Conservation (phyloP, 2,329 filamentous ascomycete genomes). For the Macroventuria anomochaeta region DNA sequence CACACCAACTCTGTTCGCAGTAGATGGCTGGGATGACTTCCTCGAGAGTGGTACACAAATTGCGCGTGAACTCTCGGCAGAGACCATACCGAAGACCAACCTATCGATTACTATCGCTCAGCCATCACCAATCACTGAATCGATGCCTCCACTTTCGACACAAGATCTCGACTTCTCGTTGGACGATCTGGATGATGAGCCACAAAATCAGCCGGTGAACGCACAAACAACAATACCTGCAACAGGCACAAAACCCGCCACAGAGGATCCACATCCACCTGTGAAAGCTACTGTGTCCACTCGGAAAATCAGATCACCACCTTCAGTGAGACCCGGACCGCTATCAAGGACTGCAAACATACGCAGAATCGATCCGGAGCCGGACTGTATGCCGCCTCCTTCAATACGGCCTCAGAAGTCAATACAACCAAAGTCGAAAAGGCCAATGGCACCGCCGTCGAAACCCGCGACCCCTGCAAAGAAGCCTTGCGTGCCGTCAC, state of each 20-base stretch:
- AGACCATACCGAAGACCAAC: neutral
- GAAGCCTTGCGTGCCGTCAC: neutral
- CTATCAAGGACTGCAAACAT: conserved; percentile 11
- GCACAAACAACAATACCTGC: neutral
- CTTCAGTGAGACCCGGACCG: conserved; percentile 9
- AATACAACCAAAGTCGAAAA: neutral
- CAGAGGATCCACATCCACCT: neutral
- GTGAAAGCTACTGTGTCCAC: neutral
- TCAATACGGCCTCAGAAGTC: neutral
- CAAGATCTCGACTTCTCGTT: conserved; percentile 51
- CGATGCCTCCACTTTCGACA: conserved; percentile 44
- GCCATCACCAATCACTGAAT: neutral
- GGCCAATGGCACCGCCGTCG: conserved; percentile 4
- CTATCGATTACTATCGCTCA: neutral
- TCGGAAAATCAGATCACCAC: neutral
- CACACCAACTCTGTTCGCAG: neutral
- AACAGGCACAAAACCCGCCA: neutral
- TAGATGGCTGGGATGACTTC: conserved; percentile 49
- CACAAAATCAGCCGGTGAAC: neutral
- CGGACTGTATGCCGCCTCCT: neutral
- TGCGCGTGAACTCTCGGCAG: conserved; percentile 50
- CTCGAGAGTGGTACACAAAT: conserved; percentile 56
- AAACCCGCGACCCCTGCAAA: conserved; percentile 3
- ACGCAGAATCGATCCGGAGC: neutral
- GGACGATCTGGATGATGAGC: conserved; percentile 49